phyloP scores from a whole-genome alignment of 768 basidiomycete species.

The Suillus occidentalis region DNA sequence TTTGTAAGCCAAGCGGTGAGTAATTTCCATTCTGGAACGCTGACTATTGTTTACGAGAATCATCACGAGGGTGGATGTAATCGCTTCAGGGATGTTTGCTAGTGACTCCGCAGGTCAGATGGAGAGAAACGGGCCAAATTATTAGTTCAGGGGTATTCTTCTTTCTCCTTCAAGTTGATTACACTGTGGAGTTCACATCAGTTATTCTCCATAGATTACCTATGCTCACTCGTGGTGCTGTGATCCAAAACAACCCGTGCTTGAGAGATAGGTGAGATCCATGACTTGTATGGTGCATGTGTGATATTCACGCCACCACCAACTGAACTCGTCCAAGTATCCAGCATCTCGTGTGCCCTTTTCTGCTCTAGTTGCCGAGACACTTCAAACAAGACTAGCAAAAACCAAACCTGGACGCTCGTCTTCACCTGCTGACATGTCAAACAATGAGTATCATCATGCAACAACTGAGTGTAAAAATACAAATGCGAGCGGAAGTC shows the following conservation, averaged over 20 bases:
- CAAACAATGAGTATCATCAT: too few species aligned
- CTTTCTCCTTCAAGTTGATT: neutral
- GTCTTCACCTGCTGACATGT: too few species aligned
- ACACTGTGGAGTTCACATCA: neutral
- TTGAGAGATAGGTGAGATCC: neutral
- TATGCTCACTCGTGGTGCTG: neutral
- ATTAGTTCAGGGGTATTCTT: neutral
- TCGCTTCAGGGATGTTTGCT: neutral
- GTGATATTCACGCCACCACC: neutral
- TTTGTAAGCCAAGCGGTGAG: neutral
- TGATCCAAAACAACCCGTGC: neutral
- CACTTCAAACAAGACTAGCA: too few species aligned
- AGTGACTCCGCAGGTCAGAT: neutral
- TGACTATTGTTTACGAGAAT: neutral
- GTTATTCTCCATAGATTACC: neutral
- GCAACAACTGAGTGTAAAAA: neutral
- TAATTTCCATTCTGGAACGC: neutral
- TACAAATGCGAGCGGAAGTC: neutral
- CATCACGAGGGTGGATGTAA: neutral
- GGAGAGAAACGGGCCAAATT: neutral
- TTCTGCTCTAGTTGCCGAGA: too few species aligned
- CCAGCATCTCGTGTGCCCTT: too few species aligned
- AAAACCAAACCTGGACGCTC: too few species aligned
- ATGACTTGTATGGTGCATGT: neutral
- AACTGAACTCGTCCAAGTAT: too few species aligned